These are phyloP conservation scores for Saururus chinensis DNA, from an alignment of 164 flowering plant genomes.

Conservation along the genomic window DNA sequence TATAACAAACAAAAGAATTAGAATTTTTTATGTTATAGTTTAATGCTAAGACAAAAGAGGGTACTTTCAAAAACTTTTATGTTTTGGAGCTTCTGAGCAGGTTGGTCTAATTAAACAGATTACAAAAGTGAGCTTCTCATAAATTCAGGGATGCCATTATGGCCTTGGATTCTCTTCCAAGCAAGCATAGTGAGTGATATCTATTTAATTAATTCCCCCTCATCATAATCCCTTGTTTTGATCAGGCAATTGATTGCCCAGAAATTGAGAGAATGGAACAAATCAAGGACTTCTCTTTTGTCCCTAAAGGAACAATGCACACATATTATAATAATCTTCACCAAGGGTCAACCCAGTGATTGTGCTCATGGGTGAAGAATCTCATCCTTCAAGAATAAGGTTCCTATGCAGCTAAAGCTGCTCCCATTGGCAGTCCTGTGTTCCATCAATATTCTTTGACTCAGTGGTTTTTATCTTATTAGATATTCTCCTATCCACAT, in stretches of 20 bases:
- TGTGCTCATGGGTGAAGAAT: conserved; percentile 17
- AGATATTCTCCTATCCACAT: conserved; percentile 13
- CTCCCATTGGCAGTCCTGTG: conserved; percentile 6
- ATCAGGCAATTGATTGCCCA: conserved; percentile 1
- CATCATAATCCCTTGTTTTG: conserved; percentile 7
- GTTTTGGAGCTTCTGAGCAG: neutral
- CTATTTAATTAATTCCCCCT: conserved; percentile 9
- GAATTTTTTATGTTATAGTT: neutral
- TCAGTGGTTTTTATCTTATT: neutral
- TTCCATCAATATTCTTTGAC: conserved; percentile 9
- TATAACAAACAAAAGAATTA: neutral
- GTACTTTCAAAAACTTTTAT: neutral
- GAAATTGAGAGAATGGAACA: neutral
- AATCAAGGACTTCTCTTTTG: neutral
- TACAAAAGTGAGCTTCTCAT: neutral
- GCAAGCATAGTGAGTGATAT: conserved; percentile 7
- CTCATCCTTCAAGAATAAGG: conserved; percentile 13
- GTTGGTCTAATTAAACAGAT: neutral
- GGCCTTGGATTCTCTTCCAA: conserved; percentile 9
- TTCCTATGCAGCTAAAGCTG: conserved; percentile 7
- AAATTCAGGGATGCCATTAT: conserved; percentile 1
- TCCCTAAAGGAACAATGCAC: neutral
- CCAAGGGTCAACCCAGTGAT: conserved; percentile 16
- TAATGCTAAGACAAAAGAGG: neutral
- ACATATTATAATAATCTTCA: conserved; percentile 1